Conservation (phyloP, 176 grass and related monocot genomes). For the Raddia guianensis region DNA sequence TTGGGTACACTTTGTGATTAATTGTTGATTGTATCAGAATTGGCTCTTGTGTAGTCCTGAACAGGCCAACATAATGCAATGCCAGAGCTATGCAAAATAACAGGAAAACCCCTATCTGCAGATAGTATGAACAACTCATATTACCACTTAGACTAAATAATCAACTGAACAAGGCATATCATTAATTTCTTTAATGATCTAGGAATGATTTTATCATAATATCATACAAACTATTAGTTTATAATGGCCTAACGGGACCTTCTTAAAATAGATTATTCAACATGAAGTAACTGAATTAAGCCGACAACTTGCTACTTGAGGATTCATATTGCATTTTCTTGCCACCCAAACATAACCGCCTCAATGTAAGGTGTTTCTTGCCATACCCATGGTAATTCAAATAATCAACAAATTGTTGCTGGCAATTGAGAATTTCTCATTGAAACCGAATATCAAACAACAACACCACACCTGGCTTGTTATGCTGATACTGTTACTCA, state of each 20-base stretch:
- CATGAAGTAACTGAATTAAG: not conserved
- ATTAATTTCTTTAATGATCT: constrained; percentile 17
- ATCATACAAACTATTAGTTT: constrained; percentile 9
- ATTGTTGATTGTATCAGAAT: not conserved
- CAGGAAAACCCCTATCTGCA: too few species aligned
- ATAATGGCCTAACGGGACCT: constrained; percentile 13
- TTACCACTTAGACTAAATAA: not conserved
- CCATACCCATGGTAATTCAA: not conserved
- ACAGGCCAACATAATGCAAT: too few species aligned
- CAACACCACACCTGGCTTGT: not conserved
- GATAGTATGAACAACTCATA: too few species aligned
- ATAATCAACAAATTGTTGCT: constrained; percentile 9
- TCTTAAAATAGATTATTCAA: not conserved
- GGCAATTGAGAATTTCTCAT: not conserved
- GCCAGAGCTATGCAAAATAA: too few species aligned
- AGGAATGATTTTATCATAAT: not conserved
- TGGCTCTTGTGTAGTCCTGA: too few species aligned
- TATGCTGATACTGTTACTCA: not conserved
- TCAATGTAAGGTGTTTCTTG: not conserved
- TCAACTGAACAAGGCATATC: constrained; percentile 1
- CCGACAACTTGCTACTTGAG: not conserved
- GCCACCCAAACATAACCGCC: not conserved
- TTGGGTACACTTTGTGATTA: constrained; percentile 25
- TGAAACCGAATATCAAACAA: not conserved
- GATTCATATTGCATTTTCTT: constrained; percentile 10